These are phyloP conservation scores for Colletotrichum sp. DNA, from an alignment of 2,329 filamentous ascomycete species.

Conservation along the genomic window DNA sequence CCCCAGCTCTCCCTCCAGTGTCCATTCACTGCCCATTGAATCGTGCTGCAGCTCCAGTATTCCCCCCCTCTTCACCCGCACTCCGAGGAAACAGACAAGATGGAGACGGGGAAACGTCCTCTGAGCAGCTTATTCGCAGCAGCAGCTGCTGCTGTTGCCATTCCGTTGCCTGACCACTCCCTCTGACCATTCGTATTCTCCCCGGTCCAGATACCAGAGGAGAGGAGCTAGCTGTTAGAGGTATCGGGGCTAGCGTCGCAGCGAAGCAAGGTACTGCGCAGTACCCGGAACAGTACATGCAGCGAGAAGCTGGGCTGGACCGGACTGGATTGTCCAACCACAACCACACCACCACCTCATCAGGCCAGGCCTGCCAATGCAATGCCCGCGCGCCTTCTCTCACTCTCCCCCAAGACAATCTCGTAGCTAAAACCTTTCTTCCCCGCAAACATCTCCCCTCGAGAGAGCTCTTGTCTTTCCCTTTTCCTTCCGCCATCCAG, in stretches of 20 bases:
- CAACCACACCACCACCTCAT: conserved; percentile 16
- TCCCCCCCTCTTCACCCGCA: background rate
- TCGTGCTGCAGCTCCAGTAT: background rate
- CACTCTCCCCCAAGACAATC: background rate
- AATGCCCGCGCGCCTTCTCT: background rate
- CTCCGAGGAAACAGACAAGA: background rate
- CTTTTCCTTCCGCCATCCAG: background rate
- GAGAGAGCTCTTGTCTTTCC: background rate
- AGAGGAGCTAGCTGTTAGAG: background rate
- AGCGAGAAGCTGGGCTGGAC: conserved; percentile 3
- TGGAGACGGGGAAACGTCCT: background rate
- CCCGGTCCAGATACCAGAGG: background rate
- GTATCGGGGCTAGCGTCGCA: background rate
- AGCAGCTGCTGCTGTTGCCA: background rate
- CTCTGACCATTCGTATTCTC: background rate
- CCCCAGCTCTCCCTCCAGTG: background rate
- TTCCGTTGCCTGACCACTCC: background rate
- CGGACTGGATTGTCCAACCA: conserved; percentile 16
- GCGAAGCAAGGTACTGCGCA: background rate
- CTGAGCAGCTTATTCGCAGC: background rate
- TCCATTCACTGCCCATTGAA: background rate
- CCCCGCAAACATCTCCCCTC: conserved; percentile 16
- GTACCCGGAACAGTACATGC: background rate
- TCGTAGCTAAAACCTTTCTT: conserved; percentile 21
- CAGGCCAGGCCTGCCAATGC: conserved; percentile 10